These are phyloP conservation scores for Rhizopogon vinicolor DNA, from an alignment of 768 basidiomycete species.

Conservation along the genomic window DNA sequence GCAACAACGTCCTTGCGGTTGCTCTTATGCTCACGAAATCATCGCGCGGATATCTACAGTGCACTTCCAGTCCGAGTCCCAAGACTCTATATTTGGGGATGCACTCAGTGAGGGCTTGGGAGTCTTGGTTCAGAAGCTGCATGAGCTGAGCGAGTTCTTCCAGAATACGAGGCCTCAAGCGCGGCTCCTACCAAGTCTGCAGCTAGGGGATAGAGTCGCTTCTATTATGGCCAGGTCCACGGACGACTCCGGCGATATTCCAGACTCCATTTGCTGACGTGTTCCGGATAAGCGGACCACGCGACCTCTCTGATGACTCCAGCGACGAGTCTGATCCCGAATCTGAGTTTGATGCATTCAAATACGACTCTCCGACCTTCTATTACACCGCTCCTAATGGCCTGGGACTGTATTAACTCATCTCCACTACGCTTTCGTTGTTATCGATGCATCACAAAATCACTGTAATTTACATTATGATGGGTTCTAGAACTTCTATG, in stretches of 20 bases:
- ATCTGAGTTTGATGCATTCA: slow-evolving; percentile 49
- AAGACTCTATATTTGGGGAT: slow-evolving; percentile 29
- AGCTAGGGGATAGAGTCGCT: slow-evolving; percentile 73
- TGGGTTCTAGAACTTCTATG: background rate
- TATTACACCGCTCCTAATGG: slow-evolving; percentile 47
- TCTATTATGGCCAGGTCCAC: slow-evolving; percentile 83
- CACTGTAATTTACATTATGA: background rate
- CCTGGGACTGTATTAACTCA: slow-evolving; percentile 9
- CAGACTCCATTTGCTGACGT: slow-evolving; percentile 81
- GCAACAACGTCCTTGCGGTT: slow-evolving; percentile 77
- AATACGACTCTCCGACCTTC: slow-evolving; percentile 51
- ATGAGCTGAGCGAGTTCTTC: slow-evolving; percentile 74
- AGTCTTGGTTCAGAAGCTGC: slow-evolving; percentile 72
- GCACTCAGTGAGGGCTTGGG: slow-evolving; percentile 62
- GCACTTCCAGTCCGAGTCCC: slow-evolving; percentile 59
- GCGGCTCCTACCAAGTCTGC: slow-evolving; percentile 46
- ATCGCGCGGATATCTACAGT: slow-evolving; percentile 65
- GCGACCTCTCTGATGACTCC: slow-evolving; percentile 39
- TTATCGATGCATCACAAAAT: background rate
- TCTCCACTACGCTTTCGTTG: background rate
- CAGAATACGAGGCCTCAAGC: slow-evolving; percentile 37
- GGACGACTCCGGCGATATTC: slow-evolving; percentile 44
- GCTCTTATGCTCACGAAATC: slow-evolving; percentile 79
- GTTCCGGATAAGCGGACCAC: slow-evolving; percentile 49
- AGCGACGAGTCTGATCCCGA: slow-evolving; percentile 37